Evolutionary conservation across 1,284 basidiomycete genomes (phyloP), one percentile per base, ranked within the genome.

Genomic region (Apiotrichum akiyoshidainum): DNA sequence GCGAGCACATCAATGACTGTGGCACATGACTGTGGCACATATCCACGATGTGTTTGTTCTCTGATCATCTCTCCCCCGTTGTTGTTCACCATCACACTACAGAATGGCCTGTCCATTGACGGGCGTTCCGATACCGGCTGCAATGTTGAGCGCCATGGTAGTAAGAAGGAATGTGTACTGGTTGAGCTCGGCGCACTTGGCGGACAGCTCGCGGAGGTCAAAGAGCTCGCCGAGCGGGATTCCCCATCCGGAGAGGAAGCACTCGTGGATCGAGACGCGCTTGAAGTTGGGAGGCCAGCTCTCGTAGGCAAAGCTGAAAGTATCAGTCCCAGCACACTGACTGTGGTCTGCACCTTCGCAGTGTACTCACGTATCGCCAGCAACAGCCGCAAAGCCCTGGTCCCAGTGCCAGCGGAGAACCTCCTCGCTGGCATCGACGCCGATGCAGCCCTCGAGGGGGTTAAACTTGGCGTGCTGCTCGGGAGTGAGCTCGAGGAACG

Each of bases 81-180:
- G 11, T 37, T n/a, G 3, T 19, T 10, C 2, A n/a, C 35, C 16
- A 41, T 40, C 39, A 8, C 10, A 12, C 47, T 67, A 77, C 46
- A 76, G 57, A 22, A 78, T 71, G 2, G 71, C 73, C 63, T 75
- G 69, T 11, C 77, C 80, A 59, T 81, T 80, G 6, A 78, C 74
- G 9, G 78, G 75, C 48, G 74, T 77, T 0, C 77, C 79, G 4
- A 80, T 72, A 9, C 79, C 80, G 2, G 78, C 78, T 6, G 70
- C 70, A 19, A 81, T 58, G 55, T 79, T 74, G 45, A 80, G 58
- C 1, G 77, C 76, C 68, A 75, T 73, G 22, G 68, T 69, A 10
- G 75, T 67, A 53, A 63, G 79, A 72, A 79, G 75, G 70, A 81
- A 81, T 0, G 75, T 74, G 69, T 73, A 81, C 46, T 75, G 60